Base-by-base conservation (phyloP, 2,329 filamentous ascomycete genomes). In the Trichoderma hamatum region DNA sequence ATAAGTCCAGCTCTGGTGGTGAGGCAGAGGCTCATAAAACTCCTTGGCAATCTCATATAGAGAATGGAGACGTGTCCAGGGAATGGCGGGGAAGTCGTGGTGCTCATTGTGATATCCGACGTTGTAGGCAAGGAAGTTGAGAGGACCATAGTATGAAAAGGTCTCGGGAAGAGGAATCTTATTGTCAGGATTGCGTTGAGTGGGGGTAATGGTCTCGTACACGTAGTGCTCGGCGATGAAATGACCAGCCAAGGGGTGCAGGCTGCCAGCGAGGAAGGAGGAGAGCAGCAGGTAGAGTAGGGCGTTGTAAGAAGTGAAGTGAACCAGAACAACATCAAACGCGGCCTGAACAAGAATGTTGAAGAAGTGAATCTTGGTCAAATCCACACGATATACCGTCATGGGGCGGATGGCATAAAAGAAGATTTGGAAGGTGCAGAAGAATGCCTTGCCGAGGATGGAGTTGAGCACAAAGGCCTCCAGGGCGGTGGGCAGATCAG, bases 201-300 rank as follows among this genome's bases (percentile, higher is more conserved):
- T 82, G 21, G 85, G 84, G 16, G 83, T 83, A 74, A 88, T 83
- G 63, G 88, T 89, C 74, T 89, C 85, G 77, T 93, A 94, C 73
- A 95, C 91, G 82, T 95, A 95, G 82, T 99, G 96, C 83, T 99
- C 96, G 69, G 96, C 94, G 80, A 99, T 99, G 84, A 99, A 99
- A 83, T 99, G 96, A 55, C 93, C 96, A 0, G 96, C 96, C 70
- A 95, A 93, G 3, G 96, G 96, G 82, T 99, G 96, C 36, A 99
- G 86, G 58, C 91, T 95, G 43, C 96, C 96, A 1, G 96, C 96
- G 3, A 99, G 87, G 85, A 99, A 98, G 63, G 92, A 96, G 76
- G 91, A 96, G 73, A 96, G 82, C 64, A 99, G 84, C 52, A 99
- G 84, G 84, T 99, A 99, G 72, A 89, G 86, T 56, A 98, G 77